Evolutionary conservation across 352 stramenopile species (phyloP), one percentile per base, ranked within the genome.

Genomic region (Phytopythium delawarense): DNA sequence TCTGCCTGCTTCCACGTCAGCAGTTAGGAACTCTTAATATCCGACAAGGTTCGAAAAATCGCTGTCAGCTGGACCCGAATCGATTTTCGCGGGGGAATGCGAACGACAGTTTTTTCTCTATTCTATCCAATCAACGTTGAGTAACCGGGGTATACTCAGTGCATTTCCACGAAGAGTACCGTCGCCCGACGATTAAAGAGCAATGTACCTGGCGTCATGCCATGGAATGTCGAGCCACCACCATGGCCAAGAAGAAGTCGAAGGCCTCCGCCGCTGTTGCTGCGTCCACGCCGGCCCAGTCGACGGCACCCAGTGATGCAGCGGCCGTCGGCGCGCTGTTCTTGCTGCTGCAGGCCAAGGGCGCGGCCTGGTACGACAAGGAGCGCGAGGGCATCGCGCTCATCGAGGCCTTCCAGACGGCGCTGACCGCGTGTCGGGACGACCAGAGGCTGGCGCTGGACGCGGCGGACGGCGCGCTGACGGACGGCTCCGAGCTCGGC

Each of bases 361-460:
- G 66, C 18, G 53, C 69, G 48, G 59, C 63, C 46, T 92, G 83
- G 83, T 82, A 86, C 57, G 61, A 73, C 42, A 83, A 78, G 42
- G 83, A 90, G 66, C 80, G 81, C 50, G 79, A 81, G 44, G 83
- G 79, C 62, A 88, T 90, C 54, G 69, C 73, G 25, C 58, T 86
- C 34, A 78, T 92, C 53, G 83, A 92, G 53, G 62, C 63, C 40
- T 90, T 92, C 62, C 77, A 92, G 70, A 84, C 73, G 53, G 83
- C 83, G 57, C 57, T 91, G 52, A 51, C 81, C 32, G 79, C 68
- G 21, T 66, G 73, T 40, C 69, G 79, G 66, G 64, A 68, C 28
- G 37, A 63, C 18, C 46, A 62, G 11, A 62, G 56, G 45, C 51
- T 72, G n/a, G 28, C 57, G 42, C 55, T 45, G 2, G 42, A 37